A percentile compares a stretch with the other conserved stretches of the same genome.
Conservation (phyloP, 2,329 filamentous ascomycete species). For the Dactylellina parvicollis region DNA sequence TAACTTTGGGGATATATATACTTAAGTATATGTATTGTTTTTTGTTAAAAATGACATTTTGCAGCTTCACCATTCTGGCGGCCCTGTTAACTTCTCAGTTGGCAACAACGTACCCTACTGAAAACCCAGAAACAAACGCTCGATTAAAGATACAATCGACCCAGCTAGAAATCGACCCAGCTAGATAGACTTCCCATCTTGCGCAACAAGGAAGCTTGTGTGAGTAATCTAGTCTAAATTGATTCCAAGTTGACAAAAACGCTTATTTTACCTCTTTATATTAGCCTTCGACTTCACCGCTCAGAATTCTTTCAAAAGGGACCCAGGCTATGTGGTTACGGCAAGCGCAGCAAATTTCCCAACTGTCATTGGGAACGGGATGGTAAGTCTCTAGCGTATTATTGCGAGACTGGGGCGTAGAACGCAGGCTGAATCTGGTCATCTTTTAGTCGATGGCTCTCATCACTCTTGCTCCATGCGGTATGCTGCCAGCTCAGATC, state of each 20-base stretch:
- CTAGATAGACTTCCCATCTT: conserved; percentile 64
- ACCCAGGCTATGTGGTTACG: conserved; percentile 65
- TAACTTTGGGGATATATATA: too few species aligned
- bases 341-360: conserved; percentile 67
- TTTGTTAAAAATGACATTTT: neutral
- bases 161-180: conserved; percentile 65
- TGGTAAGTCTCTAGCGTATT: conserved; percentile 59
- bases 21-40: too few species aligned
- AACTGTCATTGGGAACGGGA: conserved; percentile 64
- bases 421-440: neutral
- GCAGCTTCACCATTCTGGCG: neutral
- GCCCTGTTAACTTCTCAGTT: neutral
- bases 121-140: conserved; percentile 61
- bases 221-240: conserved; percentile 6
- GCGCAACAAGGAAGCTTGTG: conserved; percentile 62
- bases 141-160: conserved; percentile 62
- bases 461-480: conserved; percentile 65
- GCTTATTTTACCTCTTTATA: neutral
- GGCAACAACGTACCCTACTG: conserved; percentile 15
- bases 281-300: conserved; percentile 64
- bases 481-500: conserved; percentile 66
- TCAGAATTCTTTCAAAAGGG: conserved; percentile 62
- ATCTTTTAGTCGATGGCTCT: conserved; percentile 61
- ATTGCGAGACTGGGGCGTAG: too few species aligned
- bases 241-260: neutral